Base-by-base conservation (phyloP, 805 yeast species). In the Wickerhamomyces subpelliculosus region DNA sequence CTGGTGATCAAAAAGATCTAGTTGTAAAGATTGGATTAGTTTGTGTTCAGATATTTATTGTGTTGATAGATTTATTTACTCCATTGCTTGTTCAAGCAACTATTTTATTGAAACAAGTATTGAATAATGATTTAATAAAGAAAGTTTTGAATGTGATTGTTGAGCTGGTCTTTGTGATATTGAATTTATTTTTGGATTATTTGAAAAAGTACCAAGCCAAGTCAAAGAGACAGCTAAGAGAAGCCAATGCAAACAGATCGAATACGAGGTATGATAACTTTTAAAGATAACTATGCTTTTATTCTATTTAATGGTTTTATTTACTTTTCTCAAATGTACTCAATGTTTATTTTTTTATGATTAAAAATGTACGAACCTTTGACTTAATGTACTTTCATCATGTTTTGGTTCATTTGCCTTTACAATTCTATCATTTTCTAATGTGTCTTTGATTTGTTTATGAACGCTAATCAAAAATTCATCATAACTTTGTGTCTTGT, bases 381-480 rank as follows among this genome's bases (percentile, higher is more conserved):
- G 51, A 10, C 38, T 28, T 18, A 50, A 29, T 3, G 52, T 46
- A 18, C 42, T 31, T 16, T 42, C 50, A 9, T 60, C 61, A 36
- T 57, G 58, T 10, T 38, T 45, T 17, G 46, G 42, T 8, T 42
- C 37, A 23, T 41, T 37, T 10, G 51, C 22, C n/a, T 44, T 39
- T 27, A 46, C 26, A 5, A 52, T 41, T 32, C 58, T 60, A 14
- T 73, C 78, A 33, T 66, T 68, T 14, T 73, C 78, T 17, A 75
- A 45, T 43, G 70, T 75, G 13, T 65, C 73, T 35, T 66, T 70
- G 23, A 84, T 75, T 8, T 70, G 68, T 39, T 74, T 77, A 57
- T 90, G 96, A 38, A 89, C 62, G 27, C 71, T 71, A 8, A 76
- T 63, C 45, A 90, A 64, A 48, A 75, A 87, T 40, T 84, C 95